Base-by-base conservation (phyloP, 768 basidiomycete genomes). In the Tephrocybe sp. region DNA sequence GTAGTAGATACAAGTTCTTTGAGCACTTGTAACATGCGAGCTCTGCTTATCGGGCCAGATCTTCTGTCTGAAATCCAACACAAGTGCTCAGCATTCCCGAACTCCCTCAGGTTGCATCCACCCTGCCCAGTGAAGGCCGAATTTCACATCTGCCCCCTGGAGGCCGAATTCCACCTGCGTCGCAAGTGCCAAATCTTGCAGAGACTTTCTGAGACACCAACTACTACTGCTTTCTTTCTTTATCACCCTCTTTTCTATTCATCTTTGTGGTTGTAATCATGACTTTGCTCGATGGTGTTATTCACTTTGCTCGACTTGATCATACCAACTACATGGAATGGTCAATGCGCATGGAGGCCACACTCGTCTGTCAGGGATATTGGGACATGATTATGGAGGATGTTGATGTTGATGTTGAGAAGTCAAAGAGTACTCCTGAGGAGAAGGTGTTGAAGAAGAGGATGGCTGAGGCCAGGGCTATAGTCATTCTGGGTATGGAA, bases 271-370 rank as follows among this genome's bases (percentile, higher is more conserved):
- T 44, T 10, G 11, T 35, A 8, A 11, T 45, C 17, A 45, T 45
- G 33, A 20, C 10, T 17, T 44, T 16, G 19, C 12, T 42, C 30
- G 41, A 42, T 16, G 13, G 41, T 42, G 9, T 20, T 48, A 49
- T 49, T 22, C 12, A 17, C 8, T 40, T 49, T 33, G 16, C 48
- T 17, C 11, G 19, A 2, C 40, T 49, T 16, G 11, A 30, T 43
- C 49, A 50, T n/a, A 35, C 20, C 8, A 50, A 50, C 22, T 36
- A 42, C 14, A 12, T 30, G 17, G 39, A 50, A 36, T 50, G 49
- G 33, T 34, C 14, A 5, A 23, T 50, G 33, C 33, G 17, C 26
- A 50, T 43, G 49, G 49, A 43, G 35, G 49, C 40, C 19, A 31
- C 35, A 12, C n/a, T 49, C 2, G 19, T 43, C 42, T 4, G 16